These are phyloP conservation scores for Phytopythium montanum DNA, from an alignment of 352 stramenopile genomes.

Conservation along the genomic window DNA sequence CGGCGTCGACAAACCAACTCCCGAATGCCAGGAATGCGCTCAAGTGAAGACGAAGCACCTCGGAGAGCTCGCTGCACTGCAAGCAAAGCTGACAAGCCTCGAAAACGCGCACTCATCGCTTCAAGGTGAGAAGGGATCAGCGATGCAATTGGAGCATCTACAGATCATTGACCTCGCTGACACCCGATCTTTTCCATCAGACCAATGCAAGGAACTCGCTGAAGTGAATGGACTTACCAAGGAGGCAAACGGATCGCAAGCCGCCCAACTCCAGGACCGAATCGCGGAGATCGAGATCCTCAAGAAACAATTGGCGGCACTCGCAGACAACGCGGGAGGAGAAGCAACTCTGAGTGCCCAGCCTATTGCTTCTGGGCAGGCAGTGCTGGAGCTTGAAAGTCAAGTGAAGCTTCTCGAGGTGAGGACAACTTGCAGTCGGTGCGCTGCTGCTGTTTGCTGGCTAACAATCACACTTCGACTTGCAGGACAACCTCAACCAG, in stretches of 20 bases:
- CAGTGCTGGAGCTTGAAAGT: slow-evolving; percentile 2
- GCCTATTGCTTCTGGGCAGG: slow-evolving; percentile 1
- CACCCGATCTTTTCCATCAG: slow-evolving; percentile 7
- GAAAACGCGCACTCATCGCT: not conserved
- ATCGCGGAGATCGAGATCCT: slow-evolving; percentile 36
- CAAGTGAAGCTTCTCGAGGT: slow-evolving; percentile 69
- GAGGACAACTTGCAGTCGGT: not conserved
- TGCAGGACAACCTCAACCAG: slow-evolving; percentile 68
- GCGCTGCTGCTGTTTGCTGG: not conserved
- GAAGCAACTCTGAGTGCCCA: not conserved
- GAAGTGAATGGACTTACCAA: slow-evolving; percentile 14
- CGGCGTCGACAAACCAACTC: not conserved
- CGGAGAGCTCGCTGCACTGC: not conserved
- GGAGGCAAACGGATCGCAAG: slow-evolving; percentile 5
- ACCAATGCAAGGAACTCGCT: slow-evolving; percentile 24
- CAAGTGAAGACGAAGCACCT: not conserved
- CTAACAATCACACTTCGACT: not conserved
- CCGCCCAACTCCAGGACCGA: slow-evolving; percentile 23
- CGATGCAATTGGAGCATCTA: not conserved
- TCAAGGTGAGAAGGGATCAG: not conserved
- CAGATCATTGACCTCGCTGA: not conserved
- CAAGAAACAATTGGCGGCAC: slow-evolving; percentile 20
- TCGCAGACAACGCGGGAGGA: slow-evolving; percentile 7
- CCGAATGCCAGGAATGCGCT: slow-evolving; percentile 2
- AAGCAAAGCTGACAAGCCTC: not conserved